phyloP scores from a whole-genome alignment of 2,329 filamentous ascomycete genomes.

The Trichoderma guizhouense region DNA sequence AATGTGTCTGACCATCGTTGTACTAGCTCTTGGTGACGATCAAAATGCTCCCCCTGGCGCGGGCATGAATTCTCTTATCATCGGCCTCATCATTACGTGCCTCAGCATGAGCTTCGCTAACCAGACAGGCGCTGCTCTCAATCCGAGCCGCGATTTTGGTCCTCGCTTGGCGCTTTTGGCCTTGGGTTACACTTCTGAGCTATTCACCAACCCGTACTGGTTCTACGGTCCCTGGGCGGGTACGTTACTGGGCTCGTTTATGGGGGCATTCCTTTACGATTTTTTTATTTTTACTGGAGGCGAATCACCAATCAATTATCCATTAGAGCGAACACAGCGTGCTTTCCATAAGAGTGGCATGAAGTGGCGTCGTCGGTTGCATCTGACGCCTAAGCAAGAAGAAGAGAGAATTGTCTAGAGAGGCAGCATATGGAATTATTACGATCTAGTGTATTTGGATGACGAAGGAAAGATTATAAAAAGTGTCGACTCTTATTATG shows the following conservation, averaged over 20 bases:
- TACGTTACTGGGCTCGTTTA: not conserved
- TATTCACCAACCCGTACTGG: not conserved
- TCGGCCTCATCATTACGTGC: not conserved
- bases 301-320: conserved; percentile 3
- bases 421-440: not conserved
- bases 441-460: not conserved
- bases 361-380: conserved; percentile 1
- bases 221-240: not conserved
- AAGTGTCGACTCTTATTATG: not conserved
- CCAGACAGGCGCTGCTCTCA: not conserved
- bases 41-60: not conserved
- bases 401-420: not conserved
- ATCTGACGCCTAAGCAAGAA: not conserved
- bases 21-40: not conserved
- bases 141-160: not conserved
- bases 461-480: not conserved
- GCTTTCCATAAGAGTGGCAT: not conserved
- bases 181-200: not conserved
- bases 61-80: not conserved
- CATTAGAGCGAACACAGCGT: conserved; percentile 1
- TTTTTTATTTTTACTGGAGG: conserved; percentile 1
- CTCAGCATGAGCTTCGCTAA: not conserved
- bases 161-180: not conserved
- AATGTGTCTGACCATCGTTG: not conserved
- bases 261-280: conserved; percentile 5